Base-by-base conservation (phyloP, 257 asterid genomes). In the Rubia yunnanensis region DNA sequence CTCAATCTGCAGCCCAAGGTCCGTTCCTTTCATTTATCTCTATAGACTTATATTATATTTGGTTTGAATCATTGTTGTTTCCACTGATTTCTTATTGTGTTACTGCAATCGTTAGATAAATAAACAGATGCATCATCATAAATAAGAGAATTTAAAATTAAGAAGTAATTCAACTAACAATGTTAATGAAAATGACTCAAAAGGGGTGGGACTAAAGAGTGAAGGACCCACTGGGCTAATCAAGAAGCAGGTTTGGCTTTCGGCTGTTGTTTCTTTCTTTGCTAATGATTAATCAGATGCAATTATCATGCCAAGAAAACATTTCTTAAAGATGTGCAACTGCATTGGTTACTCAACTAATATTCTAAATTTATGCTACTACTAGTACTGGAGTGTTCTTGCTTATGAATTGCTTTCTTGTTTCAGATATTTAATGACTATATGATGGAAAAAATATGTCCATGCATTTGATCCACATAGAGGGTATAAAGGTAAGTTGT, bases 241-340 rank as follows among this genome's bases (percentile, higher is more conserved):
- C 68, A 82, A 75, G 70, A 82, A 83, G 68, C 81, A 70, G 90
- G 98, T 86, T 60, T 65, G 69, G 31, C 55, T 36, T 65, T 31
- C 41, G 71, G 70, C 64, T 22, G 23, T 50, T 23, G 36, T 60
- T 52, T 41, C 34, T 61, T 8, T 8, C 22, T 20, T 65, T 46
- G 67, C 35, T 32, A 2, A 66, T 35, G 0, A 36, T 30, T 44
- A 27, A 44, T n/a, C n/a, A 54, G 44, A 17, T n/a, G n/a, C n/a
- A n/a, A n/a, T n/a, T n/a, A n/a, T 17, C 11, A 9, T 22, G 24
- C 65, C 22, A 34, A 8, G 5, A 1, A 18, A 10, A 20, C n/a
- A 20, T 18, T 35, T n/a, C 11, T 56, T 27, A 27, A 11, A 31
- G 28, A 60, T 26, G 34, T 60, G 65, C 52, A 5, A 27, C 7